Base-by-base conservation (phyloP, 768 basidiomycete genomes). In the Mrakia frigida region DNA sequence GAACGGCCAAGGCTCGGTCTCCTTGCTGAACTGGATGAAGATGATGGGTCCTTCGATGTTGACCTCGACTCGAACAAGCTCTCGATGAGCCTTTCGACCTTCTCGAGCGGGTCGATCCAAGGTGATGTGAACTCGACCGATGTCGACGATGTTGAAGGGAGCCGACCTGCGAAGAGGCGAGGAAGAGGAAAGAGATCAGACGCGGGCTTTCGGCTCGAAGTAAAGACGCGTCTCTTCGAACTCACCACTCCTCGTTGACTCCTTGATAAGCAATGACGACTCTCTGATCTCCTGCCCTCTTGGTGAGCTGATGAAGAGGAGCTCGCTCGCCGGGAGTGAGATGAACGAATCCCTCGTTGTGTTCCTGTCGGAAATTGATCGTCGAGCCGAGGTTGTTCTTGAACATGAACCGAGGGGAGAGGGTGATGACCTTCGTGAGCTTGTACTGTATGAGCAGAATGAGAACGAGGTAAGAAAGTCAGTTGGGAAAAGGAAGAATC, bases 61-160 rank as follows among this genome's bases (percentile, higher is more conserved):
- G 69, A 94, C 86, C 79, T 98, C 93, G 6, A 89, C 88, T 23
- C 88, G 87, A 75, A 96, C 84, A 41, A 98, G 85, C 50, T 85
- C 84, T 82, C n/a, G 81, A 81, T 6, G 74, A 41, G n/a, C 43
- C 46, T 31, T 75, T 73, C 31, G 80, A 77, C 28, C 82, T 23
- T 69, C 67, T 43, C 21, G 18, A 53, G 75, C 79, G n/a, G 86
- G 82, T 43, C 85, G 85, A 65, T 85, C 85, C 18, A 94, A 83
- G 14, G 91, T 90, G 80, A 94, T 87, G 81, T 94, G 88, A 2
- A 93, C 87, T 37, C 87, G 85, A 25, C 97, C 97, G 76, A 99
- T 92, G 80, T 96, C 92, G 81, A 94, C 90, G 52, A 98, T 87
- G 81, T 92, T 93, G 84, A 98, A 90, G 0, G 94, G 92, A 1